Base-by-base conservation (phyloP, 2,329 filamentous ascomycete genomes). In the Phyllosticta paracitricarpa region DNA sequence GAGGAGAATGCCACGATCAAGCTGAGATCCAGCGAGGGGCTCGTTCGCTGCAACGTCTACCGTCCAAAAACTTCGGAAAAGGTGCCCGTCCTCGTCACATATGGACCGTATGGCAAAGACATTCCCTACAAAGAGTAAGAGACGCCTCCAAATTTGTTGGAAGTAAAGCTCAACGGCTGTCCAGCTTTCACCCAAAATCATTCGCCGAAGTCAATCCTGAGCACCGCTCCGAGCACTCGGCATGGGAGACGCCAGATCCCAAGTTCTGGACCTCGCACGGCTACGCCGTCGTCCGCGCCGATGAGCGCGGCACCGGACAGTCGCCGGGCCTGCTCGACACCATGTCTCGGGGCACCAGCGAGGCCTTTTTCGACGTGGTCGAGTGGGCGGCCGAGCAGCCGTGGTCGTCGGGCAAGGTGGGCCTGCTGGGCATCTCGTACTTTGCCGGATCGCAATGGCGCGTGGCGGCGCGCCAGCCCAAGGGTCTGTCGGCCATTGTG, bases 101-200 rank as follows among this genome's bases (percentile, higher is more conserved):
- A 89, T 65, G 87, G 87, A 0, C 87, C 87, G 0, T 89, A 89
- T 64, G 87, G 54, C 54, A 61, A 90, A 66, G 86, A 89, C 66
- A 87, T 89, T 40, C 81, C 78, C 22, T 89, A 89, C 69, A 75
- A 77, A 62, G 75, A 79, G 76, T 78, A 66, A 65, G 72, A 58
- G 35, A 52, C 51, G 35, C 30, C 52, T 19, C 25, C 30, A 30
- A 8, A 51, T 14, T n/a, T 9, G 8, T 33, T 14, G 8, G 14
- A 51, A 28, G 33, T 51, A 8, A 58, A 22, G 35, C 62, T 61
- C 56, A 62, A 40, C 12, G 22, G 30, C 54, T 2, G 4, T 17
- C 17, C 24, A 79, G 70, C 63, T 84, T 84, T 68, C 76, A 80
- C 61, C 66, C 75, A 2, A 75, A 79, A 61, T 83, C 81, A 1